Percentiles rank a stretch among this genome's conserved stretches.
Conservation (phyloP, 1,139 yeast genomes). For the Suhomyces yuchorum region DNA sequence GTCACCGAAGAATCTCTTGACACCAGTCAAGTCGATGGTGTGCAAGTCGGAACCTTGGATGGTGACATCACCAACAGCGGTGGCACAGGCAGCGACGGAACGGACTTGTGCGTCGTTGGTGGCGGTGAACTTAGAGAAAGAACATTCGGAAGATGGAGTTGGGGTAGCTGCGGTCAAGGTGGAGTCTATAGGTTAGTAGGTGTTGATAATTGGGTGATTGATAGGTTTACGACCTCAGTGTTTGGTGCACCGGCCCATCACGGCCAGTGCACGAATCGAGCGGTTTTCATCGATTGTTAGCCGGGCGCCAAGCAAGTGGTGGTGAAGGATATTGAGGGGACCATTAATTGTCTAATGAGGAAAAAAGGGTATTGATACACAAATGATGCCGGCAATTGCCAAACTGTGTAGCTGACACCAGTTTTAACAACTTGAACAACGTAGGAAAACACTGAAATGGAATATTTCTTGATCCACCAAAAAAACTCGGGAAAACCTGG, state of each 20-base stretch:
- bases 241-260: neutral
- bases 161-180: slow-evolving; percentile 54
- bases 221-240: neutral
- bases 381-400: no score
- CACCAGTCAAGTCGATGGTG: slow-evolving; percentile 56
- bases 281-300: neutral
- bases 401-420: no score
- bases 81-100: slow-evolving; percentile 68
- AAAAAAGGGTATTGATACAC: no score
- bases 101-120: slow-evolving; percentile 81
- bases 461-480: no score
- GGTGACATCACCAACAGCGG: slow-evolving; percentile 77
- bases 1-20: slow-evolving; percentile 75
- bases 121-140: slow-evolving; percentile 60
- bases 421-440: no score
- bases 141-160: slow-evolving; percentile 56
- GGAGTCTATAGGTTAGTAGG: slow-evolving; percentile 38
- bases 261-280: neutral
- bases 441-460: no score
- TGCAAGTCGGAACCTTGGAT: slow-evolving; percentile 62
- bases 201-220: neutral
- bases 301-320: neutral
- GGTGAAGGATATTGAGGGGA: neutral
- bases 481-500: no score
- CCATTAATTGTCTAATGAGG: neutral